Conservation (phyloP, 1,139 yeast species). For the Scheffersomyces quercinus region DNA sequence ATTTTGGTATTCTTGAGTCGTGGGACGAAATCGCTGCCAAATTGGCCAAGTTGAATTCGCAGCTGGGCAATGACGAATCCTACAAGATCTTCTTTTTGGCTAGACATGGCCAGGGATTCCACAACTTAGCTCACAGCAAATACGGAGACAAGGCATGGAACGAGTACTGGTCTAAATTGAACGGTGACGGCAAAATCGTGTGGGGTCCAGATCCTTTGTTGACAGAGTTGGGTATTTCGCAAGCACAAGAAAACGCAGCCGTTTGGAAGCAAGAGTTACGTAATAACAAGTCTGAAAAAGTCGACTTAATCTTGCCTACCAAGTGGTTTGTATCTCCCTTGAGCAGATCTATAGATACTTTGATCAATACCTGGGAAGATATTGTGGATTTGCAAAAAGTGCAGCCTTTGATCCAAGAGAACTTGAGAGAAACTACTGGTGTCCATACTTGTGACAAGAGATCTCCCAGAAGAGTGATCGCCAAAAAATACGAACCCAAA, state of each 20-base stretch:
- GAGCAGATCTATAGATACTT: conserved; percentile 39
- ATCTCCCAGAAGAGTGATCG: conserved; percentile 32
- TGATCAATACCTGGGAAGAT: conserved; percentile 27
- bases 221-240: conserved; percentile 40
- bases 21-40: conserved; percentile 34
- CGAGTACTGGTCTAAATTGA: conserved; percentile 41
- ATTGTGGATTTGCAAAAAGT: conserved; percentile 26
- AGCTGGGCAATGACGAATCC: conserved; percentile 17
- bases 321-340: conserved; percentile 39
- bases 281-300: conserved; percentile 21
- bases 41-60: conserved; percentile 29
- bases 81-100: conserved; percentile 45
- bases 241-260: conserved; percentile 32
- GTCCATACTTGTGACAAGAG: conserved; percentile 48
- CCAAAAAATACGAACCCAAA: conserved; percentile 27
- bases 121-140: conserved; percentile 42
- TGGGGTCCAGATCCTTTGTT: conserved; percentile 53
- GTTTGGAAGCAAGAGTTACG: conserved; percentile 17
- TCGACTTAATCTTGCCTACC: conserved; percentile 28
- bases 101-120: conserved; percentile 51
- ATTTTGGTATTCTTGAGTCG: conserved; percentile 34
- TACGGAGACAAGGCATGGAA: conserved; percentile 49
- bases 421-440: conserved; percentile 45
- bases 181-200: conserved; percentile 43
- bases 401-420: conserved; percentile 39